These are phyloP conservation scores for Populus simonii DNA, from an alignment of 345 rosid species.

Conservation along the genomic window DNA sequence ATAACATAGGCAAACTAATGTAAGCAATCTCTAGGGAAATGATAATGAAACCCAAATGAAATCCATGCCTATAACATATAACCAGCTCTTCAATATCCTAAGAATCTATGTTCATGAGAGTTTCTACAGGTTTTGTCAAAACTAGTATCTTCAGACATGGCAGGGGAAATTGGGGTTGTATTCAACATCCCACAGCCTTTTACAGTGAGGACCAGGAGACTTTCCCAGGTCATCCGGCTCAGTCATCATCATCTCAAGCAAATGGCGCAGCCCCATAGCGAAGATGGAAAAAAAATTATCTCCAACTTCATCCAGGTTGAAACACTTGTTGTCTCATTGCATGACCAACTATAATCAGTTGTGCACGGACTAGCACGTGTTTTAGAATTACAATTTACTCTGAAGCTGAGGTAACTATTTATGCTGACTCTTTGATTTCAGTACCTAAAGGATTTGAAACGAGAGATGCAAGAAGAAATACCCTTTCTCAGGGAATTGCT, in stretches of 20 bases:
- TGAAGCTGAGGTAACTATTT: neutral
- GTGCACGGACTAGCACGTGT: neutral
- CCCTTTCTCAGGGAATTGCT: slow-evolving; percentile 54
- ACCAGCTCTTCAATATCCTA: neutral
- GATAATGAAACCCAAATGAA: neutral
- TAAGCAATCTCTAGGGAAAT: neutral
- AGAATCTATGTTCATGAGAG: neutral
- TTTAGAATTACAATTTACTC: neutral
- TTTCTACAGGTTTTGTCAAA: slow-evolving; percentile 52
- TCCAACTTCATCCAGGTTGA: slow-evolving; percentile 57
- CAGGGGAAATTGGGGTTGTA: slow-evolving; percentile 87
- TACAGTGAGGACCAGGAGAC: slow-evolving; percentile 67
- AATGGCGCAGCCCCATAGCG: slow-evolving; percentile 54
- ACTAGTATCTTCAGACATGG: slow-evolving; percentile 68
- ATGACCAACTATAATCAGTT: neutral
- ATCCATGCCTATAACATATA: neutral
- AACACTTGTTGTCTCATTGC: neutral
- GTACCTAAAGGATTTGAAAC: slow-evolving; percentile 57
- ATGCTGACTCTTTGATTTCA: slow-evolving; percentile 26
- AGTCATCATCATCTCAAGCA: slow-evolving; percentile 84
- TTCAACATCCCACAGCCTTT: slow-evolving; percentile 92
- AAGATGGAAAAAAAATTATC: slow-evolving; percentile 65
- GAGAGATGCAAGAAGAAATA: slow-evolving; percentile 54
- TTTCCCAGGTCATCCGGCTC: slow-evolving; percentile 81
- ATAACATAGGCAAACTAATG: neutral